Percentiles rank a stretch among this genome's conserved stretches.
Evolutionary conservation across 495 filamentous ascomycete genomes (phyloP).

Genomic region (Amphirosellinia nigrospora): DNA sequence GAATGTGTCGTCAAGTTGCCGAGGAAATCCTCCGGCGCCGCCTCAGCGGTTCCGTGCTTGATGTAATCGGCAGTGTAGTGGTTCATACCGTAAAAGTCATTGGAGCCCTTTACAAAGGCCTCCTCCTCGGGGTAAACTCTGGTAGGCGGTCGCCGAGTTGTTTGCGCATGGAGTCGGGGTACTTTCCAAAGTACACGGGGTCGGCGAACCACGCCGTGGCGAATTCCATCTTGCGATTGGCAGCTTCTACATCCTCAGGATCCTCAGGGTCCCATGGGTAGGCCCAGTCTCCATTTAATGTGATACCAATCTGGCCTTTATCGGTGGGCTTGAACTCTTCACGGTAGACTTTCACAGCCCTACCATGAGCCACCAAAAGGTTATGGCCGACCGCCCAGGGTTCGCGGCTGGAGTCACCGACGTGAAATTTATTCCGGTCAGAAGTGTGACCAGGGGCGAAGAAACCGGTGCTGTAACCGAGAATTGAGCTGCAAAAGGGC

Average conservation of each 20-base stretch:
- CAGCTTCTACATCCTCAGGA: conserved; percentile 63
- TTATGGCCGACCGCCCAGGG: conserved; percentile 69
- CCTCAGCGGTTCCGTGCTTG: conserved; percentile 65
- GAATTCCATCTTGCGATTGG: conserved; percentile 69
- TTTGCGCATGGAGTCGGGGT: conserved; percentile 76
- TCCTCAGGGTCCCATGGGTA: conserved; percentile 64
- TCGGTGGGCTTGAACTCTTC: conserved; percentile 68
- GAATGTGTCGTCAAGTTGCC: conserved; percentile 74
- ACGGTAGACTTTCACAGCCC: conserved; percentile 69
- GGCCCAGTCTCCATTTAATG: conserved; percentile 66
- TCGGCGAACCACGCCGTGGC: conserved; percentile 74
- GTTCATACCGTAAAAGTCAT: conserved; percentile 87
- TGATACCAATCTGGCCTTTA: conserved; percentile 67
- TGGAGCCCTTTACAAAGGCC: conserved; percentile 72
- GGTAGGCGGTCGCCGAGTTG: conserved; percentile 75
- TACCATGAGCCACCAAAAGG: conserved; percentile 62
- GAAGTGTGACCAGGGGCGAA: conserved; percentile 67
- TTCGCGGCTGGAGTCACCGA: conserved; percentile 63
- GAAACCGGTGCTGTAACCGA: conserved; percentile 64
- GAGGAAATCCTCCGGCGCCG: conserved; percentile 68
- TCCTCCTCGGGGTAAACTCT: conserved; percentile 68
- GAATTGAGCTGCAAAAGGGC: conserved; percentile 65
- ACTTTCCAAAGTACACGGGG: conserved; percentile 76
- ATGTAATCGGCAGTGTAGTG: conserved; percentile 86
- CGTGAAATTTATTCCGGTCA: conserved; percentile 58